phyloP scores from a whole-genome alignment of 2,329 filamentous ascomycete species.

The Fusarium decemcellulare region DNA sequence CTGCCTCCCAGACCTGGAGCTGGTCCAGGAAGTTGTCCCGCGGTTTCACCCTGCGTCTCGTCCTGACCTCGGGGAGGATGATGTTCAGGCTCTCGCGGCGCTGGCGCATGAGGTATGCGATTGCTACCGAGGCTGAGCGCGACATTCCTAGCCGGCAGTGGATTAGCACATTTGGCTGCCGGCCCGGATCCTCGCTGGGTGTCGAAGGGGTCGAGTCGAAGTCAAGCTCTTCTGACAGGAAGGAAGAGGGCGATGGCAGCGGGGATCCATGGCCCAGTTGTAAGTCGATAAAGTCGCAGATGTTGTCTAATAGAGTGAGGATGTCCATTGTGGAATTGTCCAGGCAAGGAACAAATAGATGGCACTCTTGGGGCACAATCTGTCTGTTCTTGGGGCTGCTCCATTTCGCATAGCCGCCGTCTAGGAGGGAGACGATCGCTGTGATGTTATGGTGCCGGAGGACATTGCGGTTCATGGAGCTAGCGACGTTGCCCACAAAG shows the following conservation, averaged over 20 bases:
- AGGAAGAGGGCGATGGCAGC: constrained; percentile 6
- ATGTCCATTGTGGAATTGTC: constrained; percentile 45
- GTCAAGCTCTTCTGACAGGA: constrained; percentile 7
- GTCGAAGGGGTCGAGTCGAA: constrained; percentile 16
- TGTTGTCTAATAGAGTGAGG: constrained; percentile 36
- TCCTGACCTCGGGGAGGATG: constrained; percentile 38
- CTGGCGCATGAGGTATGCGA: constrained; percentile 53
- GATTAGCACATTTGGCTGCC: constrained; percentile 45
- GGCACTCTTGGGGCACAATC: constrained; percentile 39
- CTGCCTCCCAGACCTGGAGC: constrained; percentile 50
- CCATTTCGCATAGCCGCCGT: constrained; percentile 37
- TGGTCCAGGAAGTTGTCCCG: constrained; percentile 50
- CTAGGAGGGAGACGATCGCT: constrained; percentile 43
- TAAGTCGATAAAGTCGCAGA: constrained; percentile 47
- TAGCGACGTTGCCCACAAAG: constrained; percentile 44
- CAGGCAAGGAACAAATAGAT: constrained; percentile 43
- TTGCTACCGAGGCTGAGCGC: constrained; percentile 48
- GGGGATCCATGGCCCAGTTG: constrained; percentile 19
- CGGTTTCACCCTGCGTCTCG: constrained; percentile 44
- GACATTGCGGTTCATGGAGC: constrained; percentile 39
- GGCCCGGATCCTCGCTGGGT: constrained; percentile 10
- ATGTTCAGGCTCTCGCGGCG: constrained; percentile 28
- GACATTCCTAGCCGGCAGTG: constrained; percentile 54
- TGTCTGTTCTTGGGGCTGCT: constrained; percentile 34
- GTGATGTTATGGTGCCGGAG: constrained; percentile 42